phyloP scores from a whole-genome alignment of 2,329 filamentous ascomycete genomes.

The Alternaria burnsii region DNA sequence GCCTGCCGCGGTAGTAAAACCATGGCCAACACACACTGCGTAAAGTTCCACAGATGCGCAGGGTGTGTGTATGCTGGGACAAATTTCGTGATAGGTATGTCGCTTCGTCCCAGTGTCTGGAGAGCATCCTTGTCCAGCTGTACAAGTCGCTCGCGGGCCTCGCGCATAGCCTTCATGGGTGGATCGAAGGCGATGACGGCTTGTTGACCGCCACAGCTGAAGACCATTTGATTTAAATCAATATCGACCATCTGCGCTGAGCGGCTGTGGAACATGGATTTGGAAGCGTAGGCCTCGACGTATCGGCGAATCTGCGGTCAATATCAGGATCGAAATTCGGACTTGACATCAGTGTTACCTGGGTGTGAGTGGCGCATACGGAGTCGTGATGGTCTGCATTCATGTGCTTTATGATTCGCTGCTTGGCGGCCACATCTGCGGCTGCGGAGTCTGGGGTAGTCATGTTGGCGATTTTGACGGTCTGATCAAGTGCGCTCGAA shows the following conservation, averaged over 20 bases:
- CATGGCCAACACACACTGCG: conserved; percentile 49
- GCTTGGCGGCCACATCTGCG: conserved; percentile 61
- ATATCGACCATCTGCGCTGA: conserved; percentile 72
- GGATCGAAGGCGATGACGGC: conserved; percentile 71
- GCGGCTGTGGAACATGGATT: conserved; percentile 65
- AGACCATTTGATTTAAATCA: conserved; percentile 67
- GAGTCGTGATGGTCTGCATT: conserved; percentile 81
- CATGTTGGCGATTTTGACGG: conserved; percentile 26
- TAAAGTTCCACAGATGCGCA: conserved; percentile 63
- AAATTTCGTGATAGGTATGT: conserved; percentile 64
- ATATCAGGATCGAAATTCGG: conserved; percentile 13
- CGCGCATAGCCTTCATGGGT: conserved; percentile 71
- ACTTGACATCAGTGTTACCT: conserved; percentile 1
- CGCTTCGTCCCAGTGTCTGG: conserved; percentile 66
- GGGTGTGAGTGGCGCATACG: conserved; percentile 41
- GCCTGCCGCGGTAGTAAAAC: conserved; percentile 37
- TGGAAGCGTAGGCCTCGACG: conserved; percentile 73
- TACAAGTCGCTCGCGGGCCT: conserved; percentile 75
- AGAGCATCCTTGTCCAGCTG: conserved; percentile 73
- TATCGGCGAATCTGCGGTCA: conserved; percentile 69
- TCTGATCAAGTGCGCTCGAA: neutral
- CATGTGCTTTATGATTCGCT: conserved; percentile 82
- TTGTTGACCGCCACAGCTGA: conserved; percentile 62
- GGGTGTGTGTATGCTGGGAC: conserved; percentile 58
- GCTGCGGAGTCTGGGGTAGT: conserved; percentile 43